A percentile compares a stretch with the other conserved stretches of the same genome.
phyloP scores from a whole-genome alignment of 129 eudicot genomes.

The Logfia minima region DNA sequence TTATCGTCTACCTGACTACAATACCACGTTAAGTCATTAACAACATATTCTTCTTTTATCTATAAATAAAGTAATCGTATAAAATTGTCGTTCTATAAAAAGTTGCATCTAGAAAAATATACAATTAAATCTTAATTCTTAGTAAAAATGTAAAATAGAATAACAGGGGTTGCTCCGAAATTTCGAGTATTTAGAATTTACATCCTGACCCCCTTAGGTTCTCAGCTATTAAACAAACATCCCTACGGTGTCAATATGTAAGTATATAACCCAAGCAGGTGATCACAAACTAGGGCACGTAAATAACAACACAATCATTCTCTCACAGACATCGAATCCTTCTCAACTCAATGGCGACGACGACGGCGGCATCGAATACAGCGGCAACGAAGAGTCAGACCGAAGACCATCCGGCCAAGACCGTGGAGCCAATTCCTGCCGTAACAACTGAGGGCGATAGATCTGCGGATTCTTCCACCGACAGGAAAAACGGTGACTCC shows the following conservation, averaged over 20 bases:
- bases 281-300: conserved; percentile 31
- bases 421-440: conserved; percentile 26
- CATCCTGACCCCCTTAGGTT: neutral
- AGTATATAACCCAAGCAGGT: neutral
- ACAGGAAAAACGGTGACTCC: conserved; percentile 32
- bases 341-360: conserved; percentile 33
- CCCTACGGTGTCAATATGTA: conserved; percentile 15
- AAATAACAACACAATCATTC: conserved; percentile 16
- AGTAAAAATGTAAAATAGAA: too few relatives aligned
- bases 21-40: too few relatives aligned
- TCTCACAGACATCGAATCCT: conserved; percentile 18
- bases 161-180: neutral
- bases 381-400: conserved; percentile 29
- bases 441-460: conserved; percentile 22
- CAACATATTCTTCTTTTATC: too few relatives aligned
- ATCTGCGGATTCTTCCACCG: conserved; percentile 28
- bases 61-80: too few relatives aligned
- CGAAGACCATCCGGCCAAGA: conserved; percentile 38
- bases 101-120: too few relatives aligned
- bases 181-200: neutral
- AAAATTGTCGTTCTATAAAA: too few relatives aligned
- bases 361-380: conserved; percentile 20
- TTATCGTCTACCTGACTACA: too few relatives aligned
- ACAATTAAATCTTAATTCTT: too few relatives aligned
- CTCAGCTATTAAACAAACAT: neutral